phyloP scores from a whole-genome alignment of 2,329 filamentous ascomycete species.

The Colletotrichum sp. region DNA sequence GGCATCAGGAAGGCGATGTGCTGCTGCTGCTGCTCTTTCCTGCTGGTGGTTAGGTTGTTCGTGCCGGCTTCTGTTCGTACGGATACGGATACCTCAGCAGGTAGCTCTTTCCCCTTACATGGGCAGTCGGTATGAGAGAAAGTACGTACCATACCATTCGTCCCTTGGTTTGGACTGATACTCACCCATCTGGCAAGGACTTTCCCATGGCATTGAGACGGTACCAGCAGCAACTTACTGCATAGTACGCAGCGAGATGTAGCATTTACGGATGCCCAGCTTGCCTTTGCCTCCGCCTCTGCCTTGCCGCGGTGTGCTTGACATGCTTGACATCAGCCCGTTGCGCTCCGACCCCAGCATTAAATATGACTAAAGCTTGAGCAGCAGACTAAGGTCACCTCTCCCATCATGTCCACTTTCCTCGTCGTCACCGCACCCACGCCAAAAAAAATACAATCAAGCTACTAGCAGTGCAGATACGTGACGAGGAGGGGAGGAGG shows the following conservation, averaged over 20 bases:
- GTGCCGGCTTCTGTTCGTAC: not conserved
- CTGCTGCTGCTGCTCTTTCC: not conserved
- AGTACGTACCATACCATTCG: not conserved
- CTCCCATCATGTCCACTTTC: not conserved
- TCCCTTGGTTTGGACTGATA: not conserved
- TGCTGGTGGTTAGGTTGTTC: not conserved
- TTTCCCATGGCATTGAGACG: not conserved
- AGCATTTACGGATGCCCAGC: not conserved
- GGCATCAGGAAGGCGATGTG: constrained; percentile 12
- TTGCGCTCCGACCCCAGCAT: constrained; percentile 11
- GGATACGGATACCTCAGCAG: too few species aligned
- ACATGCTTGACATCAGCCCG: not conserved
- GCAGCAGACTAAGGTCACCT: not conserved
- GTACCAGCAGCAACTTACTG: not conserved
- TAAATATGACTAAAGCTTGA: not conserved
- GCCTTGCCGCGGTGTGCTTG: not conserved
- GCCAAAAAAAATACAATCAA: not conserved
- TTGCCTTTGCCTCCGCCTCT: not conserved
- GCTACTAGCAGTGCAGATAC: not conserved
- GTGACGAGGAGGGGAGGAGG: not conserved
- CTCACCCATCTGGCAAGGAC: not conserved
- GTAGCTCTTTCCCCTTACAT: not conserved
- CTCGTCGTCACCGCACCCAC: not conserved
- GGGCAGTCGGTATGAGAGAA: not conserved
- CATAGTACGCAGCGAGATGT: not conserved